phyloP scores from a whole-genome alignment of 2,329 filamentous ascomycete species.

The Sporothrix globosa region DNA sequence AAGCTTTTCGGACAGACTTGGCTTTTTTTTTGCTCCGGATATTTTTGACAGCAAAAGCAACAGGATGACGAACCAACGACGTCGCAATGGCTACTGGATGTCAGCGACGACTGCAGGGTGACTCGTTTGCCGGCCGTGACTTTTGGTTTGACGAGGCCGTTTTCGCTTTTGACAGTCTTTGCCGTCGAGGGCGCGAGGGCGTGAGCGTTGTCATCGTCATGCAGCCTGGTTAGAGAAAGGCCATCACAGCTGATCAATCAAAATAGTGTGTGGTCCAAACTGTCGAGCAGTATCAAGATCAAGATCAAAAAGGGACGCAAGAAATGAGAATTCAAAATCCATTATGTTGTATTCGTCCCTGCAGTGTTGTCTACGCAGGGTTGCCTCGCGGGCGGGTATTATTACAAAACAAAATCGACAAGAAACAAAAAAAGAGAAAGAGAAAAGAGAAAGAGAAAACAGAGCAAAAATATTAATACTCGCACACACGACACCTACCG shows the following conservation, averaged over 20 bases:
- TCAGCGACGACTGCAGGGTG: too few relatives aligned
- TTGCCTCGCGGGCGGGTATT: constrained; percentile 23
- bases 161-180: too few relatives aligned
- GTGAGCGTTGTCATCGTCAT: too few relatives aligned
- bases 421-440: neutral
- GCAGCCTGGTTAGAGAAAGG: neutral
- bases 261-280: too few relatives aligned
- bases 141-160: too few relatives aligned
- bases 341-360: neutral
- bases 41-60: too few relatives aligned
- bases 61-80: too few relatives aligned
- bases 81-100: too few relatives aligned
- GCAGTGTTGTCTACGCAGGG: neutral
- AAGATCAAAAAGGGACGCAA: neutral
- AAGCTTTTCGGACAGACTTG: neutral
- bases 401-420: neutral
- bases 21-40: neutral
- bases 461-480: neutral
- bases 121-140: too few relatives aligned
- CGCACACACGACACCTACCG: neutral
- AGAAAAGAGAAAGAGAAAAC: neutral
- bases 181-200: too few relatives aligned
- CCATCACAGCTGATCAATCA: neutral
- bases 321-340: neutral
- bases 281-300: too few relatives aligned